Base-by-base conservation (phyloP, 805 yeast genomes). In the Scheffersomyces ergatensis region DNA sequence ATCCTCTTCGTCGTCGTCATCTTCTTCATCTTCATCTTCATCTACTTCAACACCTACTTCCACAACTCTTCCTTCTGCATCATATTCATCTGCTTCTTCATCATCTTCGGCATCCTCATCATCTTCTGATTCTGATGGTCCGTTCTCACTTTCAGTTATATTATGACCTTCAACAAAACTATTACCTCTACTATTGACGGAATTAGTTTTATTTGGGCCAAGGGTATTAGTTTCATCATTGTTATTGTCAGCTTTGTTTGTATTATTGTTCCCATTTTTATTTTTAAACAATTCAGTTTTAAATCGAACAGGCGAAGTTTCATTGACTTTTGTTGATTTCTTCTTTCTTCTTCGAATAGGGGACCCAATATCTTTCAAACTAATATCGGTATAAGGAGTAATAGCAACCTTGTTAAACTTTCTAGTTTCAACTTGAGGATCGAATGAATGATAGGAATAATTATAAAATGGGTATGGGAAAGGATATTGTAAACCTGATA, bases 381-480 rank as follows among this genome's bases (percentile, higher is more conserved):
- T 53, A 12, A 70, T 63, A 36, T 68, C 73, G 16, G 61, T 51
- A 48, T 69, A 69, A 1, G 73, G 67, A 15, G 43, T 53, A 36
- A 70, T 60, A 5, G 55, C 39, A 5, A 70, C 47, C 18, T 43
- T 47, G 5, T 50, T 36, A 34, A 57, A 53, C 43, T 68, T 68
- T 17, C 46, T 51, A 15, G 52, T 50, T 9, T 54, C 53, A 5
- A 57, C 48, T 15, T 52, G 50, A 3, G 62, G 55, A 32, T 62
- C 58, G 32, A 64, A 50, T 3, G 67, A 51, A 45, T 70, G 76
- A 49, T 66, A 69, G 5, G 74, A 67, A 48, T 59, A 70, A 40
- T 70, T 70, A 51, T 70, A 70, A 43, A 68, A 70, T 26, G 76
- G 74, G 42, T 62, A 70, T 5, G 76, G 76, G 43, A 65, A 68